These are phyloP conservation scores for Vigna trinervia DNA, from an alignment of 306 rosid species.

Conservation along the genomic window DNA sequence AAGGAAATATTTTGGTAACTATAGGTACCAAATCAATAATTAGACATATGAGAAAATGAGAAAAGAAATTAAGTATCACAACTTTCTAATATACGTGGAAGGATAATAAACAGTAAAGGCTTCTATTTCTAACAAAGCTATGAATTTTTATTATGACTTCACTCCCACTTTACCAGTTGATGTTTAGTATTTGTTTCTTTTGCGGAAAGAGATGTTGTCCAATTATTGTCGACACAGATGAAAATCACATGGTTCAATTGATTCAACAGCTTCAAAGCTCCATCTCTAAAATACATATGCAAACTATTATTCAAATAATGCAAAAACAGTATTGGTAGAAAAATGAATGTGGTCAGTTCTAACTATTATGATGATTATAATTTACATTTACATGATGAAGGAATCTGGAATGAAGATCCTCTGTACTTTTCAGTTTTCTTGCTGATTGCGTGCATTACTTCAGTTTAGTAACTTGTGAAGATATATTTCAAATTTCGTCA, in stretches of 20 bases:
- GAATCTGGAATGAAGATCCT: constrained; percentile 28
- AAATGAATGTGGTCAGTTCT: constrained; percentile 21
- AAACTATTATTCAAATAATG: constrained; percentile 3
- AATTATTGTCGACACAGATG: constrained; percentile 10
- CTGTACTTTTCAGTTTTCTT: constrained; percentile 30
- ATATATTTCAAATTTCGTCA: constrained; percentile 30
- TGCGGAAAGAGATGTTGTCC: constrained; percentile 11
- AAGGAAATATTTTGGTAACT: no score
- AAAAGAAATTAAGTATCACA: no score
- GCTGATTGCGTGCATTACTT: constrained; percentile 5
- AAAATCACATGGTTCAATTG: constrained; percentile 12
- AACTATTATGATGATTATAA: constrained; percentile 14
- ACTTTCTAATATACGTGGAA: no score
- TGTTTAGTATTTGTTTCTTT: not conserved
- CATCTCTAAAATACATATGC: constrained; percentile 9
- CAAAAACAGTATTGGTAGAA: constrained; percentile 27
- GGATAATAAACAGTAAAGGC: no score
- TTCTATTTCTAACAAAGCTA: no score
- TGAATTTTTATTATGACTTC: not conserved
- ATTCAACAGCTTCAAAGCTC: constrained; percentile 11
- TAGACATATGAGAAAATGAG: no score
- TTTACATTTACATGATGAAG: constrained; percentile 36
- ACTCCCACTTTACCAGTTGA: not conserved
- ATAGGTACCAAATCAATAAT: no score
- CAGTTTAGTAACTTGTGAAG: constrained; percentile 14